These are phyloP conservation scores for Monosporascus sp. DNA, from an alignment of 2,329 filamentous ascomycete species.

Conservation along the genomic window DNA sequence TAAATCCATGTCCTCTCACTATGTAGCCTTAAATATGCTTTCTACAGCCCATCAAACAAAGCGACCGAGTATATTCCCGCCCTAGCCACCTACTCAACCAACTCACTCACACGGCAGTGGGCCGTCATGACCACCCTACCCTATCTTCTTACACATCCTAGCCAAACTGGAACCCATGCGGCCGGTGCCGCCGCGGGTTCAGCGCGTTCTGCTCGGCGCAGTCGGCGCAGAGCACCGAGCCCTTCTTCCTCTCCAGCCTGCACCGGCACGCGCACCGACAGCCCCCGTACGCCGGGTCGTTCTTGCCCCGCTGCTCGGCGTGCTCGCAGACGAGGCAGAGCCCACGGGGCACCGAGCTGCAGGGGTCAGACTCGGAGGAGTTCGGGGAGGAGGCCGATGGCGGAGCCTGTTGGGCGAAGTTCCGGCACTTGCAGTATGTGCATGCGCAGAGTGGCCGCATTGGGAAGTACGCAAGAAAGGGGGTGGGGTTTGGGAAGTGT, in stretches of 20 bases:
- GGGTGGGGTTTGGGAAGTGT: too few species aligned
- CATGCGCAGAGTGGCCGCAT: constrained; percentile 4
- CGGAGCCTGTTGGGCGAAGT: constrained; percentile 2
- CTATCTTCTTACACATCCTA: too few species aligned
- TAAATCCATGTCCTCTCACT: too few species aligned
- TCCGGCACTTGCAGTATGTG: constrained; percentile 6
- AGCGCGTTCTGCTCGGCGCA: constrained; percentile 4
- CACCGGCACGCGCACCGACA: constrained; percentile 13
- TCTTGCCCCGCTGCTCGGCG: constrained; percentile 10
- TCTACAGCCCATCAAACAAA: too few species aligned
- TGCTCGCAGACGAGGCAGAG: constrained; percentile 10
- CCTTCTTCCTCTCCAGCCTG: constrained; percentile 2
- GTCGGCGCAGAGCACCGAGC: constrained; percentile 5
- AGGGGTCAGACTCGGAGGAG: neutral
- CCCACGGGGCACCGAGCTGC: neutral
- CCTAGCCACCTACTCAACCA: too few species aligned
- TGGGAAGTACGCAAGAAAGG: neutral
- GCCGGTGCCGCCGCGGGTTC: constrained; percentile 4
- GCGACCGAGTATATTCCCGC: too few species aligned
- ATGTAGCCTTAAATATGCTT: too few species aligned
- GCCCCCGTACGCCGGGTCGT: constrained; percentile 2
- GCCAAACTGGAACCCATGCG: constrained; percentile 1
- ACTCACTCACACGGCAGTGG: too few species aligned
- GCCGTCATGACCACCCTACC: too few species aligned
- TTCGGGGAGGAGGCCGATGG: too few species aligned